Evolutionary conservation across 106 monocot species (phyloP), one percentile per base, ranked within the genome.

Genomic region (Acorus gramineus): DNA sequence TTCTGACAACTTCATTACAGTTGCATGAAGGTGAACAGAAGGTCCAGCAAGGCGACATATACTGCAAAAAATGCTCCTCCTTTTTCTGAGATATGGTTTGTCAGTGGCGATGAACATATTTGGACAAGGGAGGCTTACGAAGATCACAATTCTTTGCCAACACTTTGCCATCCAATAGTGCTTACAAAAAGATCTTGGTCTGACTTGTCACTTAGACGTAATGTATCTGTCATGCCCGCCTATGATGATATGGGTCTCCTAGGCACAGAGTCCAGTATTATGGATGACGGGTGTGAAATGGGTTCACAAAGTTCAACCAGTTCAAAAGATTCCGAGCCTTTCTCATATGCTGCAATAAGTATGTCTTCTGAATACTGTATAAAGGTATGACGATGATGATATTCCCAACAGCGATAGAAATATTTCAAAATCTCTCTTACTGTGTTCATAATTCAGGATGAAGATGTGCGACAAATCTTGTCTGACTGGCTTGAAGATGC

Each of bases 41-140:
- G 61, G 55, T 74, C 61, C 6, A 82, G 63, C 51, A 73, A 77
- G 57, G 58, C 59, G 54, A 60, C 69, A 51, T 86, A 75, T 59
- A 66, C 66, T 48, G 76, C 74, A 54, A 86, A 70, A 48, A 77
- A 85, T 71, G 77, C 79, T 50, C 87, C 92, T 75, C 45, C 65
- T 14, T 92, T 82, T 55, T 92, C 87, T 73, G 85, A 92, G 67
- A 77, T 87, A 66, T 87, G 77, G 77, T 92, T 87, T 60, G 73
- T 92, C n/a, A 61, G 61, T 57, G 85, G 82, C 69, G 84, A 82
- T 50, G 77, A 78, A 48, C 82, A 75, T 76, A 57, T 85, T 6
- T 82, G 82, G 82, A 82, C 82, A 44, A 82, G 76, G 66, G 82
- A 87, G 46, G 79, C 78, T 49, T 72, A 48, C 65, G 64, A 66